A percentile compares a stretch with the other conserved stretches of the same genome.
These are phyloP conservation scores for Geoglossum cookeanum DNA, from an alignment of 2,329 filamentous ascomycete species.

Conservation along the genomic window DNA sequence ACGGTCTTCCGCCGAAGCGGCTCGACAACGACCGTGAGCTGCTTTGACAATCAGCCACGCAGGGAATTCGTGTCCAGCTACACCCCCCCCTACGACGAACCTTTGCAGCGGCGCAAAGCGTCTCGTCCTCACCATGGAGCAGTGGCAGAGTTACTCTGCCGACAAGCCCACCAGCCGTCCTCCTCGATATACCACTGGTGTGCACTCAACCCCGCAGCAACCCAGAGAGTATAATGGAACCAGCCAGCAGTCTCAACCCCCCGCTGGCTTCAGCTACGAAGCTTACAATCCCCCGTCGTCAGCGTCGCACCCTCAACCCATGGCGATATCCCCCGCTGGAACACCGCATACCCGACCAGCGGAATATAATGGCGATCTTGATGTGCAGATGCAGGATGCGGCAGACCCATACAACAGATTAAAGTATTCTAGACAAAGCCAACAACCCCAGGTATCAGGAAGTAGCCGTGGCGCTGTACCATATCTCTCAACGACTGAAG, in stretches of 20 bases:
- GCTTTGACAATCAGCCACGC: constrained; percentile 1
- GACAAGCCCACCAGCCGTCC: neutral
- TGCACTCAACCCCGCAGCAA: constrained; percentile 3
- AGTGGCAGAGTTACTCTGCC: neutral
- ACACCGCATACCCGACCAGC: constrained; percentile 2
- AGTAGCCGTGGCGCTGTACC: neutral
- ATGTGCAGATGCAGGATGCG: constrained; percentile 17
- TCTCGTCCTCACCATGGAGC: neutral
- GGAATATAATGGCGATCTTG: constrained; percentile 19
- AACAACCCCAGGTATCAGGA: constrained; percentile 29
- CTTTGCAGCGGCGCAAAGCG: neutral
- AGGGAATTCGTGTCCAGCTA: neutral
- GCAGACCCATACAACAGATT: constrained; percentile 6
- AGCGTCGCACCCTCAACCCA: neutral
- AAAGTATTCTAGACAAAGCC: constrained; percentile 46
- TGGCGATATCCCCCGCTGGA: constrained; percentile 1
- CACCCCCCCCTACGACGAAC: neutral
- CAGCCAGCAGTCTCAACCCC: constrained; percentile 3
- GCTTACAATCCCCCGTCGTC: constrained; percentile 1
- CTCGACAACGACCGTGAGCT: constrained; percentile 1
- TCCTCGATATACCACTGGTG: neutral
- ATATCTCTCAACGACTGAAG: constrained; percentile 45
- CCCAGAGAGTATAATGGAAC: constrained; percentile 1
- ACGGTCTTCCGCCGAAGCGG: constrained; percentile 2
- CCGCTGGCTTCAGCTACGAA: constrained; percentile 3